A percentile compares a stretch with the other conserved stretches of the same genome.
phyloP scores from a whole-genome alignment of 176 grass and related monocot genomes.

The Carex scoparia region DNA sequence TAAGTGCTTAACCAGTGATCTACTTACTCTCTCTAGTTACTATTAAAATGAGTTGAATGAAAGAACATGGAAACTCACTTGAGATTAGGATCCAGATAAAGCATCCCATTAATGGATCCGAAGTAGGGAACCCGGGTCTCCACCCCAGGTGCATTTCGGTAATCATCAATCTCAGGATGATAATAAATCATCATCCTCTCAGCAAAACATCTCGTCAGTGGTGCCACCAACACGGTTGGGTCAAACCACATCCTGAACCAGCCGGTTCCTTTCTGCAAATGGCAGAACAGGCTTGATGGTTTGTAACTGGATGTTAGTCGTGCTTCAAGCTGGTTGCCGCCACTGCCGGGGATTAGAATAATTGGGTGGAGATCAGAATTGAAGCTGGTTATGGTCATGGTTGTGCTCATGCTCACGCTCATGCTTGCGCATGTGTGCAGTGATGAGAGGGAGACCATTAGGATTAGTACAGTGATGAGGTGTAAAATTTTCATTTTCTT shows the following conservation, averaged over 20 bases:
- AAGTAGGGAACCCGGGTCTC: constrained; percentile 55
- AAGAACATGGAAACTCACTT: constrained; percentile 32
- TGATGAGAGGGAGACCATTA: constrained; percentile 24
- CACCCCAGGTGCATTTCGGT: constrained; percentile 68
- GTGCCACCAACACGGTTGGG: constrained; percentile 53
- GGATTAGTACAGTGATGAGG: constrained; percentile 16
- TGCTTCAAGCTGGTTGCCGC: constrained; percentile 90
- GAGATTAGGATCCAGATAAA: constrained; percentile 57
- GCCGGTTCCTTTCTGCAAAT: constrained; percentile 26
- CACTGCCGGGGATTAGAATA: constrained; percentile 65
- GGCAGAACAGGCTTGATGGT: constrained; percentile 60
- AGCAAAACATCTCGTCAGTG: constrained; percentile 69
- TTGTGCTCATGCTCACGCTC: neutral
- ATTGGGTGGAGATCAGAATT: constrained; percentile 55
- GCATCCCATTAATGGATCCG: constrained; percentile 52
- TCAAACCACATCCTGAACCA: constrained; percentile 97
- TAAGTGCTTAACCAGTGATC: neutral
- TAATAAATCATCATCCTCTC: constrained; percentile 60
- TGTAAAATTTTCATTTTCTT: constrained; percentile 19
- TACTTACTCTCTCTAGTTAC: neutral
- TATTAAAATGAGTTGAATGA: neutral
- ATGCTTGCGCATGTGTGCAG: neutral
- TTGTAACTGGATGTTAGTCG: constrained; percentile 57
- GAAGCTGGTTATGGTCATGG: neutral
- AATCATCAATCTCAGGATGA: constrained; percentile 51